Base-by-base conservation (phyloP, 2,329 filamentous ascomycete species). In the Xylariaceae sp. region DNA sequence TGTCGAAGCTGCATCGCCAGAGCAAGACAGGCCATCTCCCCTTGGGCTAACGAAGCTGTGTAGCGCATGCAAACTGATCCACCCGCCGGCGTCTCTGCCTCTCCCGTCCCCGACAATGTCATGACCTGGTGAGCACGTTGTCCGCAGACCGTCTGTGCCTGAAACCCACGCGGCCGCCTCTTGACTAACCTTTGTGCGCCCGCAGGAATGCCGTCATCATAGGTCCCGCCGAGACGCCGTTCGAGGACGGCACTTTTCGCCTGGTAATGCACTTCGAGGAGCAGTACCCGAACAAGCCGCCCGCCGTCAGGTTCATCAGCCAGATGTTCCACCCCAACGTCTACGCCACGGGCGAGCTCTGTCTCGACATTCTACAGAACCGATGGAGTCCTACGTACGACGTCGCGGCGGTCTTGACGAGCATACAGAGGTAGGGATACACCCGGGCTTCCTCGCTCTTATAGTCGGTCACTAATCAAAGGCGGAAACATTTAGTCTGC, bases 311-410 rank as follows among this genome's bases (percentile, higher is more conserved):
- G 69, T 99, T 99, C 71, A 96, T 99, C 70, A 96, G 90, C 72
- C 86, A 94, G 71, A 99, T 99, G 94, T 99, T 99, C 73, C 94
- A 99, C 66, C 94, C 94, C 16, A 99, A 99, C 68, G 94, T 99
- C 51, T 99, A 99, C 70, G 92, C 89, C 48, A 97, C 92, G 0
- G 94, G 94, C 56, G 94, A 99, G 75, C 80, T 99, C 46, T 99
- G 94, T 68, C 76, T 99, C 60, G 94, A 99, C 68, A 99, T 99
- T 61, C 73, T 99, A 53, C 94, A 99, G 73, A 99, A 99, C 69
- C 81, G 94, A 61, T 99, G 94, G 94, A 97, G 93, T 70, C 94
- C 94, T 14, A 97, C 94, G 10, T 99, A 99, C 71, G 94, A 99
- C 73, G 94, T 99, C 38, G 94, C 94, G 10, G 94, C 94, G 18